Conservation (phyloP, 129 eudicot species). For the Tanacetum coccineum region DNA sequence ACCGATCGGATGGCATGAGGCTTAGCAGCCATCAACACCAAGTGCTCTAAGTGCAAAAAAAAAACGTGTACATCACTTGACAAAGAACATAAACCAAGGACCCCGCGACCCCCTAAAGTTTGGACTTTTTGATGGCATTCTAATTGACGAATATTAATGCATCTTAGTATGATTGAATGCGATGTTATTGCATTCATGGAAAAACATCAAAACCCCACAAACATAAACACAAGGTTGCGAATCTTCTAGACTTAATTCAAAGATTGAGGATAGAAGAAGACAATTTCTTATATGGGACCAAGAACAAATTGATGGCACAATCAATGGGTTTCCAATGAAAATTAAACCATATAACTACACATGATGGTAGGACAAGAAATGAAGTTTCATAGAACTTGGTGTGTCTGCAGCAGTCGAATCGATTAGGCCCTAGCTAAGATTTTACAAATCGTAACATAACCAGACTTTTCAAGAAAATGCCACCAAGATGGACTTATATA, state of each 20-base stretch:
- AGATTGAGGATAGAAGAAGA: not conserved
- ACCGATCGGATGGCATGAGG: no score
- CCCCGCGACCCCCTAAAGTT: slow-evolving; percentile 2
- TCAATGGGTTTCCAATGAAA: slow-evolving; percentile 11
- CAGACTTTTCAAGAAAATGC: no score
- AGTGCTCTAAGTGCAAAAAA: not conserved
- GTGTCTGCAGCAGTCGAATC: slow-evolving; percentile 3
- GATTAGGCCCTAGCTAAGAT: no score
- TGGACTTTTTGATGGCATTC: not conserved
- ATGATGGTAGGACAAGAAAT: slow-evolving; percentile 15
- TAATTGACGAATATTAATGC: slow-evolving; percentile 5
- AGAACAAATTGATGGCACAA: slow-evolving; percentile 23
- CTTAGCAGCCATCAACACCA: no score
- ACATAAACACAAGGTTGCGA: slow-evolving; percentile 1
- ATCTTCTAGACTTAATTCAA: not conserved
- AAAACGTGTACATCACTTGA: not conserved
- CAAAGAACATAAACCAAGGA: slow-evolving; percentile 7
- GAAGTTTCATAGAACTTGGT: slow-evolving; percentile 26
- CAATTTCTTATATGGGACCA: slow-evolving; percentile 18
- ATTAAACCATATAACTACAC: not conserved
- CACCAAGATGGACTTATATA: no score
- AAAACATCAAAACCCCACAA: not conserved
- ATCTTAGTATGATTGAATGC: not conserved
- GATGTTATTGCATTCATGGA: slow-evolving; percentile 3
- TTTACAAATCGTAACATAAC: no score